These are phyloP conservation scores for Lonicera japonica DNA, from an alignment of 129 eudicot genomes.

Conservation along the genomic window DNA sequence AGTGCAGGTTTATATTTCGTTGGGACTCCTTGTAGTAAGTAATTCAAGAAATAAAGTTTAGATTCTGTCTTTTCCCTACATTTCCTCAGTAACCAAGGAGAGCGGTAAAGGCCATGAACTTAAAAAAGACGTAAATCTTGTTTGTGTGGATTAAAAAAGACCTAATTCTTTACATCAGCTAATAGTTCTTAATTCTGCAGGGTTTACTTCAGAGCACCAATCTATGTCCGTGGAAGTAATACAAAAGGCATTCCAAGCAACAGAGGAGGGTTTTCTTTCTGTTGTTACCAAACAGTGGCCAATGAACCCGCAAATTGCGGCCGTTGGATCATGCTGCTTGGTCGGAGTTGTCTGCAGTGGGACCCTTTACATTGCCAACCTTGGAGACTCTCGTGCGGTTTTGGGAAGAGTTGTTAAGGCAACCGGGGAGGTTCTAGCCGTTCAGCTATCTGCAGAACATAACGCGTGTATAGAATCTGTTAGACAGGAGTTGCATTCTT, in stretches of 20 bases:
- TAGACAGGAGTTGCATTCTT: slow-evolving; percentile 24
- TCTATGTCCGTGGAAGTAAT: slow-evolving; percentile 16
- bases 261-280: slow-evolving; percentile 23
- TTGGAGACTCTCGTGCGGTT: slow-evolving; percentile 34
- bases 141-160: neutral
- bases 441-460: slow-evolving; percentile 31
- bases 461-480: slow-evolving; percentile 26
- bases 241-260: slow-evolving; percentile 11
- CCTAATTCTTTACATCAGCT: too few species aligned
- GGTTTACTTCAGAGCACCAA: slow-evolving; percentile 11
- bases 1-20: neutral
- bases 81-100: too few species aligned
- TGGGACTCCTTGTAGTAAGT: too few species aligned
- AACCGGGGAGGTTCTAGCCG: slow-evolving; percentile 24
- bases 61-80: too few species aligned
- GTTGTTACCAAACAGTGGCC: slow-evolving; percentile 22
- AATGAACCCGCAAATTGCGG: slow-evolving; percentile 13
- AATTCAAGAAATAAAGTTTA: too few species aligned
- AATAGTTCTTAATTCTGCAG: neutral
- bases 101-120: too few species aligned
- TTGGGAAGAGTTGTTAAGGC: slow-evolving; percentile 27
- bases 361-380: slow-evolving; percentile 26
- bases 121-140: neutral
- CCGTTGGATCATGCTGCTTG: slow-evolving; percentile 22
- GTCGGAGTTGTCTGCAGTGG: slow-evolving; percentile 24